These are phyloP conservation scores for Trichoderma pleuroti DNA, from an alignment of 2,329 filamentous ascomycete species.

Conservation along the genomic window DNA sequence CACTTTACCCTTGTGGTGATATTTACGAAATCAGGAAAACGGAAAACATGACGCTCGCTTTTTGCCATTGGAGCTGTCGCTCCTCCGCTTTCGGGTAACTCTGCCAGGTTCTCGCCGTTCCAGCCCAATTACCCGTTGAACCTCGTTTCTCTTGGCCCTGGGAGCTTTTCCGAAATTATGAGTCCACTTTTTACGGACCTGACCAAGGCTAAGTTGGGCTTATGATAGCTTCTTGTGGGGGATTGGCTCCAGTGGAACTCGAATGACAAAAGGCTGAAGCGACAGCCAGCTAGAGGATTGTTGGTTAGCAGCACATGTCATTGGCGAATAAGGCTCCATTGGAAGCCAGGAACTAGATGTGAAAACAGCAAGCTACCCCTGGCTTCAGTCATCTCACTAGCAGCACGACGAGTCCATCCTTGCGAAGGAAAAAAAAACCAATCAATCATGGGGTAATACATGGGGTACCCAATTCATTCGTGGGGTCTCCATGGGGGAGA, in stretches of 20 bases:
- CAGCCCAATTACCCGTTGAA: neutral
- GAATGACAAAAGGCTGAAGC: neutral
- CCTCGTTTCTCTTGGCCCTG: neutral
- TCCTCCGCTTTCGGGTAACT: neutral
- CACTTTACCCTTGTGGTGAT: slow-evolving; percentile 7
- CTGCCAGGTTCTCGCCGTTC: neutral
- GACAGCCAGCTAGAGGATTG: neutral
- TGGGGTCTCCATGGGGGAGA: neutral
- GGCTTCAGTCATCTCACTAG: neutral
- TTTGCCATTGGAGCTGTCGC: neutral
- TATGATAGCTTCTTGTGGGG: neutral
- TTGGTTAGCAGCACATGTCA: neutral
- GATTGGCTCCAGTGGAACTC: neutral
- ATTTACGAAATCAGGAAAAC: neutral
- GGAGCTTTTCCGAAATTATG: slow-evolving; percentile 1
- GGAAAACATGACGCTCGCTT: neutral
- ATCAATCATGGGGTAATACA: neutral
- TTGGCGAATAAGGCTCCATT: neutral
- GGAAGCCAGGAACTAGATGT: neutral
- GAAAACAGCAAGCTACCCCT: neutral
- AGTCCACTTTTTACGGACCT: neutral
- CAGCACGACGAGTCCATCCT: neutral
- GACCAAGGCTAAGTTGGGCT: neutral
- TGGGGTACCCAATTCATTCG: neutral
- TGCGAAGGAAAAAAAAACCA: neutral